Conservation (phyloP, 2,329 filamentous ascomycete species). For the Furcasterigmium furcatum region DNA sequence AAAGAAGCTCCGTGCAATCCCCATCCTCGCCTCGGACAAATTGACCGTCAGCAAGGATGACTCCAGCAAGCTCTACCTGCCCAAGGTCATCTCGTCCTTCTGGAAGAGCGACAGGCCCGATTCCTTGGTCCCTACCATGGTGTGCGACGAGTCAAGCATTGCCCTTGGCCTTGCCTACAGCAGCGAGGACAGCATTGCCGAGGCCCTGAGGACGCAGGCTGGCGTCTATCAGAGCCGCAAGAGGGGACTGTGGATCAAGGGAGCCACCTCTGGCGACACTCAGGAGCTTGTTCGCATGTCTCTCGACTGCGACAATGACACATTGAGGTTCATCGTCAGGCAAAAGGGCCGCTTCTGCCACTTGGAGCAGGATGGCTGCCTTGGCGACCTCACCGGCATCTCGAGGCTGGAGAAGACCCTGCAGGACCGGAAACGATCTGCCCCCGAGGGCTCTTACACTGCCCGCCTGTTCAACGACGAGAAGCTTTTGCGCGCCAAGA, state of each 20-base stretch:
- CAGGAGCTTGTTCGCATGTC: constrained; percentile 84
- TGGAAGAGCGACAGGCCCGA: constrained; percentile 82
- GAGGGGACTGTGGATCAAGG: constrained; percentile 94
- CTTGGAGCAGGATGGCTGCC: constrained; percentile 87
- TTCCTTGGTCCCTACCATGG: constrained; percentile 82
- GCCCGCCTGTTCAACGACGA: constrained; percentile 88
- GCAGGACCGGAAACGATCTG: constrained; percentile 73
- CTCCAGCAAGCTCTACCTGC: constrained; percentile 59
- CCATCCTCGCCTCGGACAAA: constrained; percentile 68
- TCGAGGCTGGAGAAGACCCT: constrained; percentile 85
- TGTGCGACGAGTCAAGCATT: constrained; percentile 82
- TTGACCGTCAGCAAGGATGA: constrained; percentile 68
- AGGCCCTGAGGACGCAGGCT: constrained; percentile 72
- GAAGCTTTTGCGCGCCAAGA: constrained; percentile 88
- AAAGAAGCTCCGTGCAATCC: constrained; percentile 56
- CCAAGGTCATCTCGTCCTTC: constrained; percentile 68
- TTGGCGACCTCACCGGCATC: constrained; percentile 79
- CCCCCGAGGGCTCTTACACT: constrained; percentile 89
- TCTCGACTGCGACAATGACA: constrained; percentile 91
- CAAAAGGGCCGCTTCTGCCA: constrained; percentile 96
- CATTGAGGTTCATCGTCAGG: constrained; percentile 82
- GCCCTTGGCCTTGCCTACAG: constrained; percentile 92
- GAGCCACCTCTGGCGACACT: constrained; percentile 87
- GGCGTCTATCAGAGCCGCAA: constrained; percentile 97
- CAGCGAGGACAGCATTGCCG: constrained; percentile 83